phyloP scores from a whole-genome alignment of 2,329 filamentous ascomycete genomes.

The Fusarium sp. region DNA sequence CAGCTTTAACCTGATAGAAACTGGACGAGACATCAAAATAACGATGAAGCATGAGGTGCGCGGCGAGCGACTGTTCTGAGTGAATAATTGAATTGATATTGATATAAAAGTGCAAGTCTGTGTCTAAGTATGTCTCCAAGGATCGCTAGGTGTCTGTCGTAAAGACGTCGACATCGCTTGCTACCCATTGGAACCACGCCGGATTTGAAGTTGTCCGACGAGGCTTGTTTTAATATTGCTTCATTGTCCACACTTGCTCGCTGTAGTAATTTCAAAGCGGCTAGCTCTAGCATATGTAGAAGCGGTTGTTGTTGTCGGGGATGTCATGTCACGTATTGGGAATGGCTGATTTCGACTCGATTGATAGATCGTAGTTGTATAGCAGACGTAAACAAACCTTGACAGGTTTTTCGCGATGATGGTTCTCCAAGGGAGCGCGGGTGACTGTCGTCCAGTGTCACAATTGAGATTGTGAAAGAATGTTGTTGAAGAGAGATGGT shows the following conservation, averaged over 20 bases:
- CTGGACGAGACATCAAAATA: not conserved
- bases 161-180: constrained; percentile 48
- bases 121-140: constrained; percentile 54
- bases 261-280: constrained; percentile 67
- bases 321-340: constrained; percentile 9
- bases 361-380: not conserved
- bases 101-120: constrained; percentile 9
- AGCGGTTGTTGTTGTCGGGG: constrained; percentile 55
- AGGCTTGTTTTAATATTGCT: constrained; percentile 67
- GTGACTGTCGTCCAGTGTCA: constrained; percentile 2
- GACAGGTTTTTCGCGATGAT: constrained; percentile 23
- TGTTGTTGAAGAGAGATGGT: not conserved
- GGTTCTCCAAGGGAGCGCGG: constrained; percentile 20
- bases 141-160: constrained; percentile 52
- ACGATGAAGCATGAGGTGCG: constrained; percentile 6
- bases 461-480: constrained; percentile 12
- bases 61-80: constrained; percentile 2
- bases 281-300: constrained; percentile 77
- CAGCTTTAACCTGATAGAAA: not conserved
- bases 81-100: constrained; percentile 12
- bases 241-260: constrained; percentile 78
- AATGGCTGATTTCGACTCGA: not conserved
- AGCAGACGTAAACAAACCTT: constrained; percentile 41
- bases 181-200: constrained; percentile 50
- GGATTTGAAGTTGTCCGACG: constrained; percentile 42